Base-by-base conservation (phyloP, 805 yeast species). In the Candida awuae region DNA sequence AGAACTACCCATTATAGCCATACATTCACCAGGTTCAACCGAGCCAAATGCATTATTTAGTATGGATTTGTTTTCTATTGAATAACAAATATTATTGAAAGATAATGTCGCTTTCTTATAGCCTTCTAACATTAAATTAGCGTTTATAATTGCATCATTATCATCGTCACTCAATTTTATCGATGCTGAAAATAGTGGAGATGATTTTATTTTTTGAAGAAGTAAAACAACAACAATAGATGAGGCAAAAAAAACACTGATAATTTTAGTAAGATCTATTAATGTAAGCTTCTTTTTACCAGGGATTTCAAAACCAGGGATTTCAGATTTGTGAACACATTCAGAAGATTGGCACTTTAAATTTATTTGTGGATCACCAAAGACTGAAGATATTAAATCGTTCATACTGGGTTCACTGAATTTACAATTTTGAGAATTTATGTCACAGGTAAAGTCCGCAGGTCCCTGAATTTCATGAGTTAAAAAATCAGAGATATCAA, bases 1-100 rank as follows among this genome's bases (percentile, higher is more conserved):
- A 0, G 97, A 88, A 1, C 97, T 97, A 32, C 98, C 98, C 95
- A 92, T 85, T 30, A 92, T 86, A 1, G 98, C 97, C 56, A 87
- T 59, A 45, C 94, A 82, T 56, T 87, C 87, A 28, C 96, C 82
- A 2, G 97, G 95, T 37, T 75, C 75, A 3, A 80, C 95, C 12
- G 76, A 50, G 8, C 98, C 98, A 49, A 74, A 77, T 0, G 85
- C 70, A 21, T 71, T 66, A 10, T 71, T 67, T 42, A 92, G 67
- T 4, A 92, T 77, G 14, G 60, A 62, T 18, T 65, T 70, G 1
- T 65, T 65, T 9, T 75, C 73, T 1, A 77, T 68, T 1, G 64
- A 56, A 54, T 90, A 92, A 4, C 73, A 61, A 9, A 92, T 70
- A 38, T 77, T 70, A 35, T 80, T 82, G 63, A 92, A 92, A 4